These are phyloP conservation scores for Phyllosticta ampelicida DNA, from an alignment of 2,329 filamentous ascomycete species.

Conservation along the genomic window DNA sequence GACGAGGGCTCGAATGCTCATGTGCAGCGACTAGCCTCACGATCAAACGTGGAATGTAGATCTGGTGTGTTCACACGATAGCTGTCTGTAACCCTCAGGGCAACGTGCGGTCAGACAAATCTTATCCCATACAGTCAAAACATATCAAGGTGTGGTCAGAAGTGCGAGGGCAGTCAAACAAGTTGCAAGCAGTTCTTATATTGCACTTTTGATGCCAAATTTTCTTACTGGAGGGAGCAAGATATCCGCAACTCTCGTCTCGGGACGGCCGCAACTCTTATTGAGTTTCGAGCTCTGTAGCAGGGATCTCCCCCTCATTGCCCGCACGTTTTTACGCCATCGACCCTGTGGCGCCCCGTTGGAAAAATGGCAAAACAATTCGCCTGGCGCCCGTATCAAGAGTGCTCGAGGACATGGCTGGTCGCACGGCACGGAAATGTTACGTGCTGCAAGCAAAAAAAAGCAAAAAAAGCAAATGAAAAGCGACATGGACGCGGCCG, in stretches of 20 bases:
- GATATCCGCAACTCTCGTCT: not conserved
- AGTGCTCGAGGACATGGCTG: not conserved
- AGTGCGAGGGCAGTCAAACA: not conserved
- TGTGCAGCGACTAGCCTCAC: not conserved
- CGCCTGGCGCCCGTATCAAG: not conserved
- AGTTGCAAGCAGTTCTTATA: not conserved
- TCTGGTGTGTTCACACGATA: not conserved
- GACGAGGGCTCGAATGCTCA: not conserved
- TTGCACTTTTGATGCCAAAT: not conserved
- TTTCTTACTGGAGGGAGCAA: not conserved
- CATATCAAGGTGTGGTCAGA: not conserved
- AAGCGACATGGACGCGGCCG: not conserved
- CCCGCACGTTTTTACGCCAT: not conserved
- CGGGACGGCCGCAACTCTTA: not conserved
- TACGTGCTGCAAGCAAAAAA: constrained; percentile 8
- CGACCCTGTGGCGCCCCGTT: not conserved
- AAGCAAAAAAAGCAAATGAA: constrained; percentile 2
- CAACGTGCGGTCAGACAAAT: not conserved
- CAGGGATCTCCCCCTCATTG: not conserved
- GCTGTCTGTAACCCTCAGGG: not conserved
- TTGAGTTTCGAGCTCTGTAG: not conserved
- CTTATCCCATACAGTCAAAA: not conserved
- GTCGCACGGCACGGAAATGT: constrained; percentile 6
- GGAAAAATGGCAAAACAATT: constrained; percentile 6
- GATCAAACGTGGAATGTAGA: not conserved